Conservation (phyloP, 2,329 filamentous ascomycete genomes). For the Alternaria dauci region DNA sequence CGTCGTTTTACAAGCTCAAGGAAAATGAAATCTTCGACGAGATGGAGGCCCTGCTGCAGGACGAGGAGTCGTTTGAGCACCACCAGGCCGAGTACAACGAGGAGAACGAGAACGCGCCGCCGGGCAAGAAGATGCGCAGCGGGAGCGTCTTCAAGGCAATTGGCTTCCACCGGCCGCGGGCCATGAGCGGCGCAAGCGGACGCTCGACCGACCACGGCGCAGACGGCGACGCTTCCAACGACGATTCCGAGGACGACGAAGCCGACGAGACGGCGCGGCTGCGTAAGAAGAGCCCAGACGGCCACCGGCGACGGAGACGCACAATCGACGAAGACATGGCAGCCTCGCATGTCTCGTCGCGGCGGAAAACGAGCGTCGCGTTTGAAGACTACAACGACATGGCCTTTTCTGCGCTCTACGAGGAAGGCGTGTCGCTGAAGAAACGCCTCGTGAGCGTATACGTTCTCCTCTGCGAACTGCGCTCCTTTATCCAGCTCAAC, state of each 20-base stretch:
- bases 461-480: slow-evolving; percentile 91
- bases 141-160: slow-evolving; percentile 64
- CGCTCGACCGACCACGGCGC: slow-evolving; percentile 46
- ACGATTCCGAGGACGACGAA: slow-evolving; percentile 65
- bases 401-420: slow-evolving; percentile 72
- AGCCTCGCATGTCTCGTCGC: slow-evolving; percentile 68
- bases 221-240: slow-evolving; percentile 61
- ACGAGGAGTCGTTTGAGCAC: slow-evolving; percentile 73
- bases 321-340: slow-evolving; percentile 62
- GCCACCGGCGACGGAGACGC: slow-evolving; percentile 33
- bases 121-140: slow-evolving; percentile 52
- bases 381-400: slow-evolving; percentile 84
- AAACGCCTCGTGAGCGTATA: slow-evolving; percentile 88
- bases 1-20: slow-evolving; percentile 87
- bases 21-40: slow-evolving; percentile 87
- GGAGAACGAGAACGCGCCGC: slow-evolving; percentile 50
- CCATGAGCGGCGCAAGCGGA: slow-evolving; percentile 54
- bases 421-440: slow-evolving; percentile 84
- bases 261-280: slow-evolving; percentile 59
- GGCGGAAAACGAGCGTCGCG: slow-evolving; percentile 69
- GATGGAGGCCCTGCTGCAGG: slow-evolving; percentile 76
- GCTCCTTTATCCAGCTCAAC: slow-evolving; percentile 95
- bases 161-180: slow-evolving; percentile 55
- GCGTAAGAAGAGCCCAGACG: slow-evolving; percentile 51
- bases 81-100: slow-evolving; percentile 55